Base-by-base conservation (phyloP, 1,284 basidiomycete genomes). In the Microbotryomycetes sp. region DNA sequence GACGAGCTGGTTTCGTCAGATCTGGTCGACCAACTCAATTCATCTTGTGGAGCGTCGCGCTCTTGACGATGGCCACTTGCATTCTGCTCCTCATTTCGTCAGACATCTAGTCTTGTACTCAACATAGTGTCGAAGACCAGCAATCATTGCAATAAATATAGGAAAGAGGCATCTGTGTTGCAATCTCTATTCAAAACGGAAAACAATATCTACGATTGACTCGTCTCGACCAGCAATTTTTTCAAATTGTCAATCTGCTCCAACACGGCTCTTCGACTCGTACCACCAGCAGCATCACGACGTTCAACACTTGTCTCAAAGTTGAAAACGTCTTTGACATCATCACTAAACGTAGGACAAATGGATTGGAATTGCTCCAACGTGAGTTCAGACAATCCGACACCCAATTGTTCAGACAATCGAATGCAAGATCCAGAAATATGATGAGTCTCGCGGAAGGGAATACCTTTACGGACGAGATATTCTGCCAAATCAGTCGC, bases 381-480 rank as follows among this genome's bases (percentile, higher is more conserved):
- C 1, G 85, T 83, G 60, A 98, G 81, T 50, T 89, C 84, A 62
- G 89, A 86, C 49, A 98, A 81, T 71, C 88, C 86, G 72, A 87
- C 87, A 67, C 83, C 81, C 42, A 84, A 83, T 55, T 86, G 80
- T 76, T 98, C 94, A 0, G 94, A 93, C 42, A 97, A 81, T 3
- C 92, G 91, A 59, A 98, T 94, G 19, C 93, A 90, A 36, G 91
- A 87, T 16, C 94, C 94, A 6, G 94, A 97, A 70, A 98, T 86
- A 77, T 98, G 94, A 77, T 98, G 94, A 2, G 94, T 98, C 79
- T 97, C 92, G 50, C 94, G 86, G 86, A 98, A 98, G 6, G 94
- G 94, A 42, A 80, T 81, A 67, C 94, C 94, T 82, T 97, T 97
- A 72, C 92, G 87, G 64, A 97, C 94, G 49, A 97, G 86, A 77